Percentiles rank a stretch among this genome's conserved stretches.
Evolutionary conservation across 352 stramenopile species (phyloP).

Genomic region (Pythium insidiosum): DNA sequence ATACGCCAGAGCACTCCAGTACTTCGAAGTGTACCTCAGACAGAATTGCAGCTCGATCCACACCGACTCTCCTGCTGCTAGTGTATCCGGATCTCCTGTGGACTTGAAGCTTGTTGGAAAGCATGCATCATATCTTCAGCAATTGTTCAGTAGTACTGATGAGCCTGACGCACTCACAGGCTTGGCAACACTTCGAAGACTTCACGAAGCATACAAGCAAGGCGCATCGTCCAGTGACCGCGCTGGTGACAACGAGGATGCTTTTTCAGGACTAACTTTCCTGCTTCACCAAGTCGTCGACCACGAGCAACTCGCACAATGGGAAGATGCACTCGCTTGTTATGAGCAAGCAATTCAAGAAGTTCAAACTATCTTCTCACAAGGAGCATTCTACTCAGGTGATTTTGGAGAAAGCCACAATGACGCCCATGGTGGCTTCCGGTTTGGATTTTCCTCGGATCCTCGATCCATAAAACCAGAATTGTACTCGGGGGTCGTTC

Average conservation of each 20-base stretch:
- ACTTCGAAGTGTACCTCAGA: conserved; percentile 35
- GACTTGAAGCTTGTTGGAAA: conserved; percentile 18
- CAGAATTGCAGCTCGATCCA: no score
- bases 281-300: conserved; percentile 29
- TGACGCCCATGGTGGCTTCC: conserved; percentile 4
- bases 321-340: conserved; percentile 33
- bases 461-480: conserved; percentile 54
- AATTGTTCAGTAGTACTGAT: conserved; percentile 29
- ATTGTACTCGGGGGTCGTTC: conserved; percentile 76
- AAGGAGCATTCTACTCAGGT: conserved; percentile 9
- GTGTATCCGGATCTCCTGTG: no score
- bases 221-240: conserved; percentile 5
- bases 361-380: conserved; percentile 18
- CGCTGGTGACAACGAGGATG: conserved; percentile 4
- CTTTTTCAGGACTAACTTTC: conserved; percentile 16
- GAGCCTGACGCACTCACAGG: conserved; percentile 31
- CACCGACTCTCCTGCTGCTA: no score
- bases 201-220: conserved; percentile 16
- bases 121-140: conserved; percentile 27
- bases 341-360: conserved; percentile 42
- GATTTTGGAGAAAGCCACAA: conserved; percentile 8
- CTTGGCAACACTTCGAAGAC: conserved; percentile 20
- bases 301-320: conserved; percentile 30
- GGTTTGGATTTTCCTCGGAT: conserved; percentile 13
- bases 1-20: conserved; percentile 30